Evolutionary conservation across 805 yeast genomes (phyloP), one percentile per base, ranked within the genome.

Genomic region (Sugiyamaella valdiviana): DNA sequence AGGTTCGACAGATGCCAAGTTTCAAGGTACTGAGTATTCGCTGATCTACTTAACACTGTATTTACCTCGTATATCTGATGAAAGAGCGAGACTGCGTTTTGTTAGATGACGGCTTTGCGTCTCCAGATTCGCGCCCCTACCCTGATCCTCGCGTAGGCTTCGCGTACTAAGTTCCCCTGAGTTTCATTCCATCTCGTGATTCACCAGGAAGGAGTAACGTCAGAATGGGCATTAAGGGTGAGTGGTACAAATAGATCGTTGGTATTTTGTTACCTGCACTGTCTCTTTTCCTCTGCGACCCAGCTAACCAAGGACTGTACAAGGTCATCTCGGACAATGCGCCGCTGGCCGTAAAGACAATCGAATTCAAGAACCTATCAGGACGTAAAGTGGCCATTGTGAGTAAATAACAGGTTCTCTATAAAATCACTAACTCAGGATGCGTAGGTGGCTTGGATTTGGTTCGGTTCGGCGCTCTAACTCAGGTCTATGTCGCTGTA

Each of bases 371-470:
- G 67, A 74, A 85, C 14, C 77, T 89, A 42, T 84, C 86, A 60
- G 99, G 99, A 1, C 73, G 98, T 40, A 93, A 93, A 70, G 95
- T 93, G n/a, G 99, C 99, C 51, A 90, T 93, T 51, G 91, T 41
- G 16, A 41, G 44, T 41, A 4, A 14, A 9, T 6, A 22, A 65
- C 42, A 17, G 61, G 44, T 15, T 29, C 9, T 39, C 6, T 24
- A 12, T 38, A 10, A 24, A 36, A n/a, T 22, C 26, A 15, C 45
- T 35, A 36, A 39, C 44, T 14, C 44, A 58, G 63, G 64, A 59
- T 41, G 63, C 63, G 63, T 61, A 56, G 45, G 58, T 50, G 20
- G n/a, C n/a, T 26, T 10, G 9, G 3, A 26, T 4, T 26, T 10
- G 4, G n/a, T 26, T 12, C 10, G 32, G 32, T 26, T n/a, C 32